Conservation (phyloP, 1,139 yeast genomes). For the Lodderomyces oxycetoniae region DNA sequence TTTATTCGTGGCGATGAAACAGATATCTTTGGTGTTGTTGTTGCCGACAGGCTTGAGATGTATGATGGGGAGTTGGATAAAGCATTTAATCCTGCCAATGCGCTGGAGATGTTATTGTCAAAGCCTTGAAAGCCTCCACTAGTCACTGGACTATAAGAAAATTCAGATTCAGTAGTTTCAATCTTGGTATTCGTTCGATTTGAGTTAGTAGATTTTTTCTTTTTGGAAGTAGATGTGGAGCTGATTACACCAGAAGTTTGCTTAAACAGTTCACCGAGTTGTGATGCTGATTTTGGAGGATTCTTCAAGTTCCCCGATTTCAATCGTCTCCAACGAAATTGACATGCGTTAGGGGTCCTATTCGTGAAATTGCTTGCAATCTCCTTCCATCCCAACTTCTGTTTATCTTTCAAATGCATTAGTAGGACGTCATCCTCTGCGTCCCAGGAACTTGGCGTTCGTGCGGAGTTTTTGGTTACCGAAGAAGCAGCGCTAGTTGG, state of each 20-base stretch:
- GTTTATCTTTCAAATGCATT: constrained; percentile 66
- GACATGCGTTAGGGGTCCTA: constrained; percentile 76
- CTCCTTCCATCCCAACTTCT: constrained; percentile 74
- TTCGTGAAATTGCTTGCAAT: constrained; percentile 62
- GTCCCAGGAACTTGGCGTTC: constrained; percentile 73
- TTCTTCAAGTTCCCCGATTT: constrained; percentile 60
- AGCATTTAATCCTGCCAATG: constrained; percentile 47
- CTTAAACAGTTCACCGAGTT: constrained; percentile 16
- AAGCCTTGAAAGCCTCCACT: constrained; percentile 40
- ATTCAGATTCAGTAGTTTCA: constrained; percentile 18
- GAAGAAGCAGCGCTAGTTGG: constrained; percentile 1
- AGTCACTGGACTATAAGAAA: constrained; percentile 35
- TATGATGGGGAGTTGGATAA: constrained; percentile 36
- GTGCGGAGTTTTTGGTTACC: constrained; percentile 20
- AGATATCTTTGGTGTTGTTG: constrained; percentile 21
- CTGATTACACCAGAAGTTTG: constrained; percentile 11
- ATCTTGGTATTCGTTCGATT: constrained; percentile 8
- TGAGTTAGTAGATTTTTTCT: constrained; percentile 21
- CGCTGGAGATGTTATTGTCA: constrained; percentile 41
- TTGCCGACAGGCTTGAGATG: constrained; percentile 29
- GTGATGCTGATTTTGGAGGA: constrained; percentile 44
- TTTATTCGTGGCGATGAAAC: constrained; percentile 23
- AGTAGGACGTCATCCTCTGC: constrained; percentile 65
- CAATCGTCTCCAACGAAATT: constrained; percentile 72
- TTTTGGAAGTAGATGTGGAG: constrained; percentile 15